These are phyloP conservation scores for Mortierella alpina DNA, from an alignment of 192 early-diverging fungal species.

Conservation along the genomic window DNA sequence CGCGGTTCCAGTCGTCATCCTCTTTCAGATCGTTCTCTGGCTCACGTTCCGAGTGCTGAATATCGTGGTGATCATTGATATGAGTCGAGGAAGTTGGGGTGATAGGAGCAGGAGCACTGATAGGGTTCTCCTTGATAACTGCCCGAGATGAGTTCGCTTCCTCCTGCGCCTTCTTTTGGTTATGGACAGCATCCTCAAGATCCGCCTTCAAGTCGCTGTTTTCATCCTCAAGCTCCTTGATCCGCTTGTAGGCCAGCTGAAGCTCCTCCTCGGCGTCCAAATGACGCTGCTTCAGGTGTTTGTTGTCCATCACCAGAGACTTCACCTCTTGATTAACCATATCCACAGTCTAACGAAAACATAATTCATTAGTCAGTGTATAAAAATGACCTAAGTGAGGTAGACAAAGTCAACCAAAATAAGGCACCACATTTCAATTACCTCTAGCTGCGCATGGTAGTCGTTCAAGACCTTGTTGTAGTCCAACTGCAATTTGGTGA, in stretches of 20 bases:
- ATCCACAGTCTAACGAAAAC: slow-evolving; percentile 65
- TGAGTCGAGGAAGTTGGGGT: slow-evolving; percentile 2
- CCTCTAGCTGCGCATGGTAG: slow-evolving; percentile 78
- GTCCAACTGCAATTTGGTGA: slow-evolving; percentile 65
- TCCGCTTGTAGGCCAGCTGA: slow-evolving; percentile 57
- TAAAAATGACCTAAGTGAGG: not conserved
- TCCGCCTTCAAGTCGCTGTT: slow-evolving; percentile 45
- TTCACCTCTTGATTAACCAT: slow-evolving; percentile 78
- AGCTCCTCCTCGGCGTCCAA: slow-evolving; percentile 66
- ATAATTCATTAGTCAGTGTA: not conserved
- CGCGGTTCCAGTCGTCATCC: slow-evolving; percentile 60
- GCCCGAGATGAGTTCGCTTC: slow-evolving; percentile 5
- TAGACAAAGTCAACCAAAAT: slow-evolving; percentile 19
- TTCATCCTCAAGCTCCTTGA: slow-evolving; percentile 60
- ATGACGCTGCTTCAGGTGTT: slow-evolving; percentile 69
- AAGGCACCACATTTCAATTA: slow-evolving; percentile 27
- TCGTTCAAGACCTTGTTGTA: slow-evolving; percentile 77
- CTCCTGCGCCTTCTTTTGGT: slow-evolving; percentile 14
- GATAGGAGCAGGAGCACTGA: slow-evolving; percentile 3
- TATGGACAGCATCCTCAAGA: slow-evolving; percentile 28
- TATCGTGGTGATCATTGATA: slow-evolving; percentile 2
- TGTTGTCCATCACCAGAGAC: slow-evolving; percentile 77
- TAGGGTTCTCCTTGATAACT: not conserved
- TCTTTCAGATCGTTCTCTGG: not conserved
- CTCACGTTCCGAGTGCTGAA: slow-evolving; percentile 3